A percentile compares a stretch with the other conserved stretches of the same genome.
phyloP scores from a whole-genome alignment of 257 asterid genomes.

The Salvia splendens region DNA sequence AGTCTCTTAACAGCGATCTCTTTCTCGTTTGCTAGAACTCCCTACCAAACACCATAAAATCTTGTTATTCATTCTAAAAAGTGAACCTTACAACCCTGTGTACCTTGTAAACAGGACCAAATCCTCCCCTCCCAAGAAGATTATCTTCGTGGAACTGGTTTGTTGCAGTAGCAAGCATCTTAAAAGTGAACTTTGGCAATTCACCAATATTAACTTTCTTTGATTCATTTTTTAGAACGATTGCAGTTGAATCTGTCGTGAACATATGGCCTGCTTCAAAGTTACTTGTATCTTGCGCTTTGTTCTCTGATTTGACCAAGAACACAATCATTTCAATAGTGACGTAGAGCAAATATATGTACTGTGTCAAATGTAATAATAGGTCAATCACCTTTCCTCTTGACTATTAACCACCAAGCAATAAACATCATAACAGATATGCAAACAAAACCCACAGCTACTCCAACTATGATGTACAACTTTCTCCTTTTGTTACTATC shows the following conservation, averaged over 20 bases:
- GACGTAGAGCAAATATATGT: not conserved
- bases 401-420: conserved; percentile 40
- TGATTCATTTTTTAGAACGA: conserved; percentile 21
- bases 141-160: too few species aligned
- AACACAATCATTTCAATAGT: not conserved
- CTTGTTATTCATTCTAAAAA: too few species aligned
- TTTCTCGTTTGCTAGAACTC: too few species aligned
- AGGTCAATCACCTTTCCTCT: conserved; percentile 40
- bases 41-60: too few species aligned
- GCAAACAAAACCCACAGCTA: conserved; percentile 34
- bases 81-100: too few species aligned
- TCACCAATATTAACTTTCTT: conserved; percentile 32
- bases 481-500: conserved; percentile 37
- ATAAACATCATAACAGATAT: conserved; percentile 32
- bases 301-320: too few species aligned
- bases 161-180: too few species aligned
- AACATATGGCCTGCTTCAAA: conserved; percentile 20
- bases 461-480: conserved; percentile 38
- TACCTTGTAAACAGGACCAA: too few species aligned
- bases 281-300: too few species aligned
- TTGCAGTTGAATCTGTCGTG: conserved; percentile 24
- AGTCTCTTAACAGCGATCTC: too few species aligned
- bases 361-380: not conserved
- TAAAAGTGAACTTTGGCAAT: too few species aligned
- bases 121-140: too few species aligned